Percentiles rank a stretch among this genome's conserved stretches.
Conservation (phyloP, 352 stramenopile species). For the Phytopythium mirpurense region DNA sequence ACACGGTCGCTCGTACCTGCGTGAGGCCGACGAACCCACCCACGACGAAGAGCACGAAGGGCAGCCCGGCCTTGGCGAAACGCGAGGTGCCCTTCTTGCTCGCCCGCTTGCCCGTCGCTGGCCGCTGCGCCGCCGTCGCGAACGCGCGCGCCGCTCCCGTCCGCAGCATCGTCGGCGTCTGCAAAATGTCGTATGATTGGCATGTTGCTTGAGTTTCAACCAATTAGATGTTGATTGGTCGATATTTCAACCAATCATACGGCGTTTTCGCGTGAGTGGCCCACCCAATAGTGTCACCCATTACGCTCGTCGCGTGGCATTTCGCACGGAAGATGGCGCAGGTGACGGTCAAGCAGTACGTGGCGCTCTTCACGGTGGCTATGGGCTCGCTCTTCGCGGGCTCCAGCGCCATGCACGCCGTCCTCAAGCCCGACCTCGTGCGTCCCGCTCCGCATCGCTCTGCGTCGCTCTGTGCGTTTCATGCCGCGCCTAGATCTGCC, state of each 20-base stretch:
- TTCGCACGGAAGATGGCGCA: constrained; percentile 24
- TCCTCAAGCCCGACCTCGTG: constrained; percentile 81
- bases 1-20: no score
- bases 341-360: constrained; percentile 71
- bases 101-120: constrained; percentile 7
- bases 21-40: constrained; percentile 70
- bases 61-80: constrained; percentile 66
- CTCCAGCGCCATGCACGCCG: constrained; percentile 77
- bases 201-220: constrained; percentile 6
- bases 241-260: background rate
- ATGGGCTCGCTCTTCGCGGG: constrained; percentile 80
- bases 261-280: no score
- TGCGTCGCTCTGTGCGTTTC: no score
- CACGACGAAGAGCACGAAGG: constrained; percentile 79
- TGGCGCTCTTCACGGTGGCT: constrained; percentile 58
- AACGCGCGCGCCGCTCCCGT: constrained; percentile 16
- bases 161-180: constrained; percentile 20
- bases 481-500: no score
- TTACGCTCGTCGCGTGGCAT: background rate
- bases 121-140: constrained; percentile 12
- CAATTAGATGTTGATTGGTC: constrained; percentile 13
- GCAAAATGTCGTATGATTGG: constrained; percentile 3
- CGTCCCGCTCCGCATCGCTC: constrained; percentile 6
- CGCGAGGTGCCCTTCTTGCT: constrained; percentile 45
- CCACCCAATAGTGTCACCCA: background rate